phyloP scores from a whole-genome alignment of 331 rosid species.

The Rosa hybrid region DNA sequence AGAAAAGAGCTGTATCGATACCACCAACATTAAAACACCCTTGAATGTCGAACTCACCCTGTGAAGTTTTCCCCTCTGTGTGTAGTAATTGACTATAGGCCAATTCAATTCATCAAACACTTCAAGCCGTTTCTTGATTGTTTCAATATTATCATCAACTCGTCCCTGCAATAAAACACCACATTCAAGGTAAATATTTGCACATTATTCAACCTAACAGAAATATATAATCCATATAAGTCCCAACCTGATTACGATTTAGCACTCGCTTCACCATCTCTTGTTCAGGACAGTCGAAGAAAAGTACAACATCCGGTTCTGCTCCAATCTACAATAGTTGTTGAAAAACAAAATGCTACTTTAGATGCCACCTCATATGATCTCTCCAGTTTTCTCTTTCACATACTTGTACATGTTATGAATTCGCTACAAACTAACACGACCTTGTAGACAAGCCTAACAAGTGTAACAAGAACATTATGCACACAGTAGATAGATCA shows the following conservation, averaged over 20 bases:
- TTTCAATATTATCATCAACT: constrained; percentile 88
- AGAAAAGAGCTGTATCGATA: constrained; percentile 3
- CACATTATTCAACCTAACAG: constrained; percentile 7
- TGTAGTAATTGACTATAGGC: constrained; percentile 77
- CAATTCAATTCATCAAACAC: constrained; percentile 68
- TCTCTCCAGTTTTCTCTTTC: neutral
- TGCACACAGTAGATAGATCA: neutral
- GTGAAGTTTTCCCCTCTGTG: constrained; percentile 72
- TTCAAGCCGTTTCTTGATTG: constrained; percentile 85
- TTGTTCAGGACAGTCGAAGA: constrained; percentile 91
- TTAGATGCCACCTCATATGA: neutral
- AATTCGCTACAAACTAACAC: neutral
- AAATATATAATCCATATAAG: constrained; percentile 2
- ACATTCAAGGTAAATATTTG: constrained; percentile 25
- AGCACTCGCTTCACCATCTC: constrained; percentile 97
- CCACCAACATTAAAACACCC: neutral
- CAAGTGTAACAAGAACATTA: neutral
- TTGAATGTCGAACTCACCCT: constrained; percentile 38
- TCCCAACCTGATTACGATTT: constrained; percentile 78
- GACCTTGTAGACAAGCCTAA: constrained; percentile 1
- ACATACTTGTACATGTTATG: constrained; percentile 19
- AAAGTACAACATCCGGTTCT: constrained; percentile 79
- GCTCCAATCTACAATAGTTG: constrained; percentile 55
- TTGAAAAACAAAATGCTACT: neutral
- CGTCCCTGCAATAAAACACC: constrained; percentile 69